A percentile compares a stretch with the other conserved stretches of the same genome.
Evolutionary conservation across 305 asterid species (phyloP).

Genomic region (Solanum hybrid): DNA sequence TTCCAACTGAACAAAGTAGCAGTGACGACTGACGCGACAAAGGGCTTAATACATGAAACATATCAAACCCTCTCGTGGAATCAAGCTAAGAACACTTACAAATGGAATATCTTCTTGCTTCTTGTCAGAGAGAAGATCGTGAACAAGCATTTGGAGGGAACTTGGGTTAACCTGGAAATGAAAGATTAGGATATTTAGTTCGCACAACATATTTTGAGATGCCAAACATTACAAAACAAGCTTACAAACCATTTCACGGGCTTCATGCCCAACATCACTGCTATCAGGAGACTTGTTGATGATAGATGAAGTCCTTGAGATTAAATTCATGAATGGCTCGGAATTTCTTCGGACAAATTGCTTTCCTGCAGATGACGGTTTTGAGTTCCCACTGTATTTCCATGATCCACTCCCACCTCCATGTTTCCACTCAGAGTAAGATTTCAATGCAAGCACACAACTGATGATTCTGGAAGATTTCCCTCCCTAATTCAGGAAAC

Average conservation of each 20-base stretch:
- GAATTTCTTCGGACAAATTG: slow-evolving; percentile 51
- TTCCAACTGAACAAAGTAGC: slow-evolving; percentile 2
- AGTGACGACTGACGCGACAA: background rate
- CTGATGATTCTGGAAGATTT: slow-evolving; percentile 69
- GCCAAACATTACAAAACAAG: slow-evolving; percentile 3
- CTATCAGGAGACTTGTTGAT: slow-evolving; percentile 39
- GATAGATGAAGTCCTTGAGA: slow-evolving; percentile 45
- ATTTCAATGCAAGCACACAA: slow-evolving; percentile 68
- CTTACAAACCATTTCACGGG: slow-evolving; percentile 40
- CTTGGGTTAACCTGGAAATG: slow-evolving; percentile 41
- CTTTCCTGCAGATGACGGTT: slow-evolving; percentile 45
- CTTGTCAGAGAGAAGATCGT: slow-evolving; percentile 57
- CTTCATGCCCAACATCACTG: slow-evolving; percentile 33
- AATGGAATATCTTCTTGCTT: slow-evolving; percentile 69
- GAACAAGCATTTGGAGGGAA: slow-evolving; percentile 47
- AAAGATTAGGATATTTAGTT: slow-evolving; percentile 6
- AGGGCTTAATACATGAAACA: background rate
- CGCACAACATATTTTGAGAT: background rate
- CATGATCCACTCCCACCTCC: slow-evolving; percentile 64
- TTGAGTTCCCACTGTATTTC: slow-evolving; percentile 60
- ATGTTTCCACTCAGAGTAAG: slow-evolving; percentile 67
- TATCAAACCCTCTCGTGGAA: background rate
- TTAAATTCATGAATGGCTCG: slow-evolving; percentile 52
- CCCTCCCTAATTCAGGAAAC: slow-evolving; percentile 51
- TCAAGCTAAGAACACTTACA: slow-evolving; percentile 33